Evolutionary conservation across 2,329 filamentous ascomycete genomes (phyloP), one percentile per base, ranked within the genome.

Genomic region (Venturia pyrina): DNA sequence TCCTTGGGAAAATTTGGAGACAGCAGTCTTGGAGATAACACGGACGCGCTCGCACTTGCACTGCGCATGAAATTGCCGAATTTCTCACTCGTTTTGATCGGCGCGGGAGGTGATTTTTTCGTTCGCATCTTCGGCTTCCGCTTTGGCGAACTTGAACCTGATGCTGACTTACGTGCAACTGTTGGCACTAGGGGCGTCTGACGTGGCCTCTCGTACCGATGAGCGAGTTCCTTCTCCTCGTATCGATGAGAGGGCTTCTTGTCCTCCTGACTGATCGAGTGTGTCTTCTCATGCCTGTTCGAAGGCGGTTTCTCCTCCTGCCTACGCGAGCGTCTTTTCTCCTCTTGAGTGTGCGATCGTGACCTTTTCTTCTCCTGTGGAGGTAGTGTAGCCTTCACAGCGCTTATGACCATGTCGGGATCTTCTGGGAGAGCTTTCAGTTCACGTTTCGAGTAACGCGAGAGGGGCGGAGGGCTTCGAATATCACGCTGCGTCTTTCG

Each of bases 391-490:
- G 60, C 60, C 43, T 46, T 7, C 3, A 46, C 43, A 44, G 60
- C 60, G 21, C 21, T 17, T 28, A 11, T 46, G n/a, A 28, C 37
- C 43, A 46, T 32, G 24, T 44, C 60, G 17, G 60, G 60, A 28
- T 62, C 60, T 62, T 62, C 40, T 46, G 60, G 60, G 6, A 62
- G 43, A 32, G 60, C 60, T 46, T 62, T 62, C 37, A 62, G 5
- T n/a, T 28, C 60, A 5, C 43, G 37, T n/a, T 34, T 43, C n/a
- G 60, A 62, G 40, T 62, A 62, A 17, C 43, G 37, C 40, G 60
- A 62, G 15, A 62, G 19, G 21, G 60, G 60, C n/a, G 60, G 21
- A 5, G 60, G 19, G 34, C n/a, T 62, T n/a, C n/a, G 37, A 28
- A 44, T 32, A 17, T 59, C 53, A 17, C 53, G 53, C 28, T 59